Percentiles rank a stretch among this genome's conserved stretches.
These are phyloP conservation scores for Fimicolochytrium jonesii DNA, from an alignment of 192 early-diverging fungal species.

Conservation along the genomic window DNA sequence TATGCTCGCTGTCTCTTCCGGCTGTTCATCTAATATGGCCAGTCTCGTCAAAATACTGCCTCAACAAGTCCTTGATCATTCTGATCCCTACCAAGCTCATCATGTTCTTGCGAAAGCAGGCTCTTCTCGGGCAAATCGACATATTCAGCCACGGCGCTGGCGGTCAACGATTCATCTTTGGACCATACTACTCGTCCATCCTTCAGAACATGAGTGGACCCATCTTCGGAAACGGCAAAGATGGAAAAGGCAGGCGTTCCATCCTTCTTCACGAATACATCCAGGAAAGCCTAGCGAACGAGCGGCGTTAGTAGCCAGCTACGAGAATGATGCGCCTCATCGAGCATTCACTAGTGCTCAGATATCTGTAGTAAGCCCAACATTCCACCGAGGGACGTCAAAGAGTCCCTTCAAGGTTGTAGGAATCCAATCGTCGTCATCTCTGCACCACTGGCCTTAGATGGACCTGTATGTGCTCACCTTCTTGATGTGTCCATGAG, in stretches of 20 bases:
- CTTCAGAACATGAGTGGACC: constrained; percentile 32
- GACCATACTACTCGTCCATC: constrained; percentile 57
- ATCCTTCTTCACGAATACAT: constrained; percentile 5
- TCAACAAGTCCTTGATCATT: background rate
- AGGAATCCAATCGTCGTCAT: background rate
- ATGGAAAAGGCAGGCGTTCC: constrained; percentile 16
- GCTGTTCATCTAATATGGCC: constrained; percentile 48
- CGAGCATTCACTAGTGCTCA: background rate
- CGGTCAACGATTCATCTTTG: constrained; percentile 81
- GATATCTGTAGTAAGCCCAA: background rate
- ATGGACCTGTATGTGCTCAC: background rate
- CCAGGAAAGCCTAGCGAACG: constrained; percentile 8
- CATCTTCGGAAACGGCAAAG: constrained; percentile 34
- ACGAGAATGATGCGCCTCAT: background rate
- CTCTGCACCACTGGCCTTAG: background rate
- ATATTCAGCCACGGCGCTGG: constrained; percentile 64
- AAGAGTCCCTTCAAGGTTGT: background rate
- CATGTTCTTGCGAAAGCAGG: constrained; percentile 59
- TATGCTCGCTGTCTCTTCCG: constrained; percentile 35
- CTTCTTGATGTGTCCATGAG: background rate
- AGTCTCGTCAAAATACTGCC: constrained; percentile 21
- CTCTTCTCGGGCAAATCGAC: constrained; percentile 77
- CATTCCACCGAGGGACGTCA: background rate
- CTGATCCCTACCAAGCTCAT: constrained; percentile 55
- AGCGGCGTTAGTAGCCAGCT: background rate